Conservation (phyloP, 805 yeast species). For the Pichia deserticola region DNA sequence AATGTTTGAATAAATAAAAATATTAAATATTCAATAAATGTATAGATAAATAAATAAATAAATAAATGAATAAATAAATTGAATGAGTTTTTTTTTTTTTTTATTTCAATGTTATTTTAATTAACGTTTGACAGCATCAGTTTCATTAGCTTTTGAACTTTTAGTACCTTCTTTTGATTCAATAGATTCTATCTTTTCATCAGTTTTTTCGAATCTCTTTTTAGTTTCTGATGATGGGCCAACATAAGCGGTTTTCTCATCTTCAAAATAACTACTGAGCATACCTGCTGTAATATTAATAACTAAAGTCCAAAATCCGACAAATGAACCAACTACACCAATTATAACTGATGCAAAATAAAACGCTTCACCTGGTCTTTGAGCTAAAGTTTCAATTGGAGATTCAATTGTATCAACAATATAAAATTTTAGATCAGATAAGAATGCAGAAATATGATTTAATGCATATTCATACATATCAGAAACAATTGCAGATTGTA, state of each 20-base stretch:
- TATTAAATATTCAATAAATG: too few relatives aligned
- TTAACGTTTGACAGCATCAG: slow-evolving; percentile 24
- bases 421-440: slow-evolving; percentile 16
- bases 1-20: too few relatives aligned
- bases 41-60: background rate
- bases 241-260: slow-evolving; percentile 4
- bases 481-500: slow-evolving; percentile 12
- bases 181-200: slow-evolving; percentile 11
- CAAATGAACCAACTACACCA: slow-evolving; percentile 31
- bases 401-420: slow-evolving; percentile 33
- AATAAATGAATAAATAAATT: background rate
- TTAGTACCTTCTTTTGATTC: slow-evolving; percentile 14
- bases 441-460: slow-evolving; percentile 7
- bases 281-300: slow-evolving; percentile 24
- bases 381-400: slow-evolving; percentile 38
- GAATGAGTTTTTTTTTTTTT: too few relatives aligned
- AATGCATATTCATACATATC: slow-evolving; percentile 12
- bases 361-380: slow-evolving; percentile 45
- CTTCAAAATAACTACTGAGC: slow-evolving; percentile 9
- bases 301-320: slow-evolving; percentile 37
- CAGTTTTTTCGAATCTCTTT: background rate
- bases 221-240: background rate
- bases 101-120: too few relatives aligned
- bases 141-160: slow-evolving; percentile 21
- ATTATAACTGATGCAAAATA: slow-evolving; percentile 39